Evolutionary conservation across 2,329 filamentous ascomycete genomes (phyloP), one percentile per base, ranked within the genome.

Genomic region (Aspergillus unguis): DNA sequence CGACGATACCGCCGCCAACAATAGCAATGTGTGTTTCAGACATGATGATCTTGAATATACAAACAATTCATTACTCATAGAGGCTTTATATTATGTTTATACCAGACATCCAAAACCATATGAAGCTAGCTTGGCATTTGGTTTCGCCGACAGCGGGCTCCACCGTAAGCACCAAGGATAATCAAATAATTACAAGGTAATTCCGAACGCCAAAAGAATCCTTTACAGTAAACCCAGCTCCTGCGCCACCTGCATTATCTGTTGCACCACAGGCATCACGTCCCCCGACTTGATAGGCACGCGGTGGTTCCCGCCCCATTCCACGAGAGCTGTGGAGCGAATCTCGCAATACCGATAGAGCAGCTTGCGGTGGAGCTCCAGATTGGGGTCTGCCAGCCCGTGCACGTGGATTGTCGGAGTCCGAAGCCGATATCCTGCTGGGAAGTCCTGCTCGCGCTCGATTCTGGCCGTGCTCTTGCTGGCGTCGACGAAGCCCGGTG

Each of bases 251-350:
- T 6, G n/a, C 17, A 33, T 8, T 2, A 45, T 35, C 43, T 35
- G 29, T 5, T 33, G 9, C 3, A 45, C 43, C 8, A 45, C 23
- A 3, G 27, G 10, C 7, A 6, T 7, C n/a, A 90, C 85, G 67
- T 91, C 87, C 29, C 68, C 71, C 25, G 71, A 75, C 74, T 86
- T 88, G 54, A 91, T 78, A 1, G 87, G 86, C 44, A 92, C 75
- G 5, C 88, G 73, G 65, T 92, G 88, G 1, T 77, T 79, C 0
- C 87, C 88, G 52, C 88, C 80, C 88, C 88, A 92, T 68, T 90
- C 85, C 1, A 92, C 66, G 40, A 90, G 55, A 37, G 69, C 76
- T 5, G 79, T 72, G 3, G 72, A 81, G 0, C 75, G 77, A 6
- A 74, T 65, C 44, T 82, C 76, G 63, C 84, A 88, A 65, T 85